Conservation (phyloP, 164 flowering plant species). For the Berberis thunbergii region DNA sequence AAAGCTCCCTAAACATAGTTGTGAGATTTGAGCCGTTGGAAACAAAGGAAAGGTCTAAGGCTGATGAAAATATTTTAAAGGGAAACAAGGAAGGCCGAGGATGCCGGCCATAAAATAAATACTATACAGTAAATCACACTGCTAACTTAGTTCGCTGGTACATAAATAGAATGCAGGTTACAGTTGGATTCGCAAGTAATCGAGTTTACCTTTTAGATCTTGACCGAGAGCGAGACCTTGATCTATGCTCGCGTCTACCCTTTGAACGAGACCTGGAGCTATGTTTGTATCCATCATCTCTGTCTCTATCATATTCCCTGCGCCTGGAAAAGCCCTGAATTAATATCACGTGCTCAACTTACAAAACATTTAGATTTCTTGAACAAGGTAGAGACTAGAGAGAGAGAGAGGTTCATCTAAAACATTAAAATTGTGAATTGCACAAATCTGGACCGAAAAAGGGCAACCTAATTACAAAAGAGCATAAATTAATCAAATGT, state of each 20-base stretch:
- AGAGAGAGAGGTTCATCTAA: not conserved
- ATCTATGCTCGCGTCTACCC: conserved; percentile 56
- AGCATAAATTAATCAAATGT: not conserved
- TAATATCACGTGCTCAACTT: not conserved
- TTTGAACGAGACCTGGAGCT: conserved; percentile 61
- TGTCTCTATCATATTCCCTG: conserved; percentile 68
- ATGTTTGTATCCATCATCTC: conserved; percentile 52
- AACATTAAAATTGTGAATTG: not conserved
- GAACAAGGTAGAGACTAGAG: not conserved
- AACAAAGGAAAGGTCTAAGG: no score
- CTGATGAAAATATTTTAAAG: not conserved
- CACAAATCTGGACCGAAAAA: not conserved
- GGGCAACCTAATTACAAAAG: not conserved
- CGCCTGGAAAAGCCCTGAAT: conserved; percentile 30
- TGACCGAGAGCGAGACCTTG: conserved; percentile 78
- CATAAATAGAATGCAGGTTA: no score
- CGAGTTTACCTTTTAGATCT: conserved; percentile 71
- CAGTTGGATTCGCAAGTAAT: not conserved
- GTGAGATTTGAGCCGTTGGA: no score
- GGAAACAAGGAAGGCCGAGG: not conserved
- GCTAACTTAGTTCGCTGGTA: not conserved
- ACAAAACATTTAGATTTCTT: not conserved
- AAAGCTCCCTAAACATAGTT: no score
- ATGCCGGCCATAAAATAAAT: not conserved
- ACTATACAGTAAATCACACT: not conserved